Evolutionary conservation across 2,329 filamentous ascomycete species (phyloP).

Genomic region (Rhexocercosporidium sp.): DNA sequence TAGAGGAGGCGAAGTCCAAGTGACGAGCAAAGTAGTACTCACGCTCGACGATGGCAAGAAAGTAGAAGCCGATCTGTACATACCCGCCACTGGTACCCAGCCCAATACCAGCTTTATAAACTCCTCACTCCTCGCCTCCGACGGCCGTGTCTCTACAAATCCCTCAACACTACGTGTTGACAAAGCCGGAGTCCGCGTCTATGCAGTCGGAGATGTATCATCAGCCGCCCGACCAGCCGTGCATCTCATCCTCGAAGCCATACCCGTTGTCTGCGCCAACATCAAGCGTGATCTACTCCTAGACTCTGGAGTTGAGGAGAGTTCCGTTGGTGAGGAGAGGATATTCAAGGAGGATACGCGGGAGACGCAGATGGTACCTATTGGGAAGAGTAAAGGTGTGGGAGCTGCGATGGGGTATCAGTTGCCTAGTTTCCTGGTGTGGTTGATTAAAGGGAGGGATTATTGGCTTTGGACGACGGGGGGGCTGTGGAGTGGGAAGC

Average conservation of each 20-base stretch:
- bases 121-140: constrained; percentile 38
- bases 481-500: constrained; percentile 55
- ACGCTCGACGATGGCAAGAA: constrained; percentile 47
- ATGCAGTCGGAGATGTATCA: constrained; percentile 53
- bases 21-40: constrained; percentile 43
- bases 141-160: constrained; percentile 48
- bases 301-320: constrained; percentile 38
- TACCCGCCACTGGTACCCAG: constrained; percentile 50
- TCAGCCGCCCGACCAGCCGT: constrained; percentile 48
- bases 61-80: constrained; percentile 53
- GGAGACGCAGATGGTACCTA: constrained; percentile 54
- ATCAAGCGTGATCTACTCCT: constrained; percentile 55
- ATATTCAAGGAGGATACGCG: constrained; percentile 49
- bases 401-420: constrained; percentile 50
- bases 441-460: constrained; percentile 56
- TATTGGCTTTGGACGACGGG: constrained; percentile 58
- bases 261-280: constrained; percentile 53
- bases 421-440: constrained; percentile 52
- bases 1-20: constrained; percentile 38
- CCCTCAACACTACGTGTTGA: constrained; percentile 46
- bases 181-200: constrained; percentile 46
- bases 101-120: constrained; percentile 50
- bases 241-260: constrained; percentile 47
- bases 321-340: constrained; percentile 38
- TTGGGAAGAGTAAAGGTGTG: constrained; percentile 52